These are phyloP conservation scores for Asparagopsis taxiformis DNA, from an alignment of 31 red algal genomes.

Conservation along the genomic window DNA sequence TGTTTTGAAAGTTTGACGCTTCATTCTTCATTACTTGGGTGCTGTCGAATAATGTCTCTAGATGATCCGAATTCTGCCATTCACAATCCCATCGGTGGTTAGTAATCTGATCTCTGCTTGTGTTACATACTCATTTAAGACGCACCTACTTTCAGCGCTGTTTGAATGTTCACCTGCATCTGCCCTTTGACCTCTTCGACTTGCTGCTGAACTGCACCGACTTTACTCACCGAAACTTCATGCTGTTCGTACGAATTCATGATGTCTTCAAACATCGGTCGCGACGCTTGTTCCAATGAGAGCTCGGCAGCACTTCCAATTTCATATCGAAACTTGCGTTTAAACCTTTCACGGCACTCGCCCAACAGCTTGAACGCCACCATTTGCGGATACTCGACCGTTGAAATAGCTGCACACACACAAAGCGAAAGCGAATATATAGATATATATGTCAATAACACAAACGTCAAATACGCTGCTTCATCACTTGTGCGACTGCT, in stretches of 20 bases:
- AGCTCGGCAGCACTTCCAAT: constrained; percentile 10
- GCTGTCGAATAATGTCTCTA: constrained; percentile 71
- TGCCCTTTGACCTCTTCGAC: constrained; percentile 80
- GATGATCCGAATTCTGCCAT: constrained; percentile 64
- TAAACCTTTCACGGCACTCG: constrained; percentile 60
- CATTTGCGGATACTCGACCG: constrained; percentile 77
- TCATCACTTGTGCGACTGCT: background rate
- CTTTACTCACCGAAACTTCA: constrained; percentile 29
- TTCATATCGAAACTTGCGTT: constrained; percentile 28
- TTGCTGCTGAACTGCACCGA: constrained; percentile 64
- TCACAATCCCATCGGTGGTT: background rate
- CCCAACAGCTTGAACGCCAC: constrained; percentile 77
- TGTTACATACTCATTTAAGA: background rate
- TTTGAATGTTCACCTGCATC: constrained; percentile 78
- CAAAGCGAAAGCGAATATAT: background rate
- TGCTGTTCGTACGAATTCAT: constrained; percentile 33
- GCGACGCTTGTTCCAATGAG: constrained; percentile 8
- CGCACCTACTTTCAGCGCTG: constrained; percentile 46
- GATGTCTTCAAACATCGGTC: constrained; percentile 43
- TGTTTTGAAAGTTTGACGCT: constrained; percentile 59
- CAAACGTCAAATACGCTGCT: background rate
- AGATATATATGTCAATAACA: background rate
- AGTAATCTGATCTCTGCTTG: background rate
- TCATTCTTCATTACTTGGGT: constrained; percentile 80
- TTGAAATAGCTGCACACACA: constrained; percentile 46